These are phyloP conservation scores for Boletus sp. DNA, from an alignment of 768 basidiomycete species.

Conservation along the genomic window DNA sequence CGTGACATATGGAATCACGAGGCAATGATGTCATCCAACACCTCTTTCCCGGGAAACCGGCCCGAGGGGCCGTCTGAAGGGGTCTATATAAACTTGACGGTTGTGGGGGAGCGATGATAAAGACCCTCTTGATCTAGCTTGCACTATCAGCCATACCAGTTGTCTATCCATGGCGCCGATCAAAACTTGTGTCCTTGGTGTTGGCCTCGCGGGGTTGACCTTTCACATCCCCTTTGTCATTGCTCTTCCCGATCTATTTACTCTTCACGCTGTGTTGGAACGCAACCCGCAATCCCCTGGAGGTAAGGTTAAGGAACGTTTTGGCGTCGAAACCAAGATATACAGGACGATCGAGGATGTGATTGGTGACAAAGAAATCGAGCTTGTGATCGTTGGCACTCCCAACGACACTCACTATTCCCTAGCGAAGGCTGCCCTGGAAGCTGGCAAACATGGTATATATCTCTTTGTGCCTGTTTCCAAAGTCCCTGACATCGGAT, in stretches of 20 bases:
- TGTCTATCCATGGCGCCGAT: constrained; percentile 41
- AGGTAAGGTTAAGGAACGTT: constrained; percentile 64
- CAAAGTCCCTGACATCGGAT: background rate
- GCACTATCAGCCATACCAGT: background rate
- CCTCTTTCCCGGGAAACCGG: background rate
- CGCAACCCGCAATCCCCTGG: constrained; percentile 59
- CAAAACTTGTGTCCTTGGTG: constrained; percentile 68
- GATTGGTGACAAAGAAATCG: constrained; percentile 58
- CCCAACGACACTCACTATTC: constrained; percentile 73
- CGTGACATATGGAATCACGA: constrained; percentile 9
- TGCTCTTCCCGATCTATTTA: constrained; percentile 66
- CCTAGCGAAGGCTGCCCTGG: constrained; percentile 60
- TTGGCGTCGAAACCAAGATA: constrained; percentile 56
- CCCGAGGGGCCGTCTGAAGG: background rate
- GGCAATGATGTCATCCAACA: constrained; percentile 12
- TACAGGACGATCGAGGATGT: constrained; percentile 60
- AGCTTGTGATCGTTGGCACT: constrained; percentile 65
- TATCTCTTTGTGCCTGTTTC: background rate
- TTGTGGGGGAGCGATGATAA: background rate
- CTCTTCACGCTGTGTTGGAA: constrained; percentile 70
- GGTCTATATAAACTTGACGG: constrained; percentile 1
- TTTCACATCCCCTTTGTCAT: constrained; percentile 82
- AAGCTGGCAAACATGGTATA: constrained; percentile 72
- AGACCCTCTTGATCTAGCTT: background rate
- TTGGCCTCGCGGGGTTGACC: constrained; percentile 71